Conservation (phyloP, 176 grass and related monocot species). For the Hordeum marinum region DNA sequence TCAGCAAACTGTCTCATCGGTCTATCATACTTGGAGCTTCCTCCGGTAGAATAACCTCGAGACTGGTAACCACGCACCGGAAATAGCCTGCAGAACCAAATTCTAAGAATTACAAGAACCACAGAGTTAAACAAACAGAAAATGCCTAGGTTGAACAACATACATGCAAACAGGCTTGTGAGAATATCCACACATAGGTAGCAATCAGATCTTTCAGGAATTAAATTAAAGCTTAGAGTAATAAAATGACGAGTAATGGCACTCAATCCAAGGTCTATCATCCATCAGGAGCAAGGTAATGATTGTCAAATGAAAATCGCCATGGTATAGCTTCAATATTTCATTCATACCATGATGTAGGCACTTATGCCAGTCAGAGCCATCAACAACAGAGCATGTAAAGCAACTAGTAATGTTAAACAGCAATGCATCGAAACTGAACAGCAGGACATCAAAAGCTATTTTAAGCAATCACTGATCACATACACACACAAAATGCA, state of each 20-base stretch:
- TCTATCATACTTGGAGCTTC: conserved; percentile 38
- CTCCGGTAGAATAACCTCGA: conserved; percentile 44
- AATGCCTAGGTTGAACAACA: background rate
- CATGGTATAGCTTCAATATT: background rate
- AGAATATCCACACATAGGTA: background rate
- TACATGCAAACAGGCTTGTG: background rate
- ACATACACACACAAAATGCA: background rate
- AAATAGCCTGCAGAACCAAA: conserved; percentile 22
- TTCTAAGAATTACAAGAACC: background rate
- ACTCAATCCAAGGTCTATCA: background rate
- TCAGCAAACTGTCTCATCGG: conserved; percentile 55
- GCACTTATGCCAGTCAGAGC: background rate
- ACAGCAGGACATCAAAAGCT: background rate
- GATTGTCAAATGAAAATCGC: background rate
- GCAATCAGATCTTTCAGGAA: background rate
- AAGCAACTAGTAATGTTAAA: background rate
- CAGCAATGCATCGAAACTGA: background rate
- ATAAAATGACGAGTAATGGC: background rate
- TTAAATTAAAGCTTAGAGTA: background rate
- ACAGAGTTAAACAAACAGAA: background rate
- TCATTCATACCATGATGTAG: background rate
- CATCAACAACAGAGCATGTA: background rate
- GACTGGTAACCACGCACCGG: conserved; percentile 6
- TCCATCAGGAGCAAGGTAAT: background rate
- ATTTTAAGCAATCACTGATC: background rate